phyloP scores from a whole-genome alignment of 2,329 filamentous ascomycete species.

The Aspergillus alliaceus region DNA sequence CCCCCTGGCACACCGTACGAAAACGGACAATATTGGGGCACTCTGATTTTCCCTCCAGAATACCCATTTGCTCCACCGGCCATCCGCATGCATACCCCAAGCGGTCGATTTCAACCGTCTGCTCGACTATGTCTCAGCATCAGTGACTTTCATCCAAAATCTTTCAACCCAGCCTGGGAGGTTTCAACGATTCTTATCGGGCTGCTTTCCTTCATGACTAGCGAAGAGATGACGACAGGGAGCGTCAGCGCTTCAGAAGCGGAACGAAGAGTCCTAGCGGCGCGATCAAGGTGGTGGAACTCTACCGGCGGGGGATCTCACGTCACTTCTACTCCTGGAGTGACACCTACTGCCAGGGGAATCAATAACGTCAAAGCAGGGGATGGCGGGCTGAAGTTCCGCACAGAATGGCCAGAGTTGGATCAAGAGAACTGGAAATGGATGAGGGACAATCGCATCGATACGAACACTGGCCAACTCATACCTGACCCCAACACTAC shows the following conservation, averaged over 20 bases:
- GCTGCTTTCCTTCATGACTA: conserved; percentile 95
- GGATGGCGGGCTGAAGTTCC: conserved; percentile 89
- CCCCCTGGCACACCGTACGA: conserved; percentile 93
- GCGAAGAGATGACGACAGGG: conserved; percentile 97
- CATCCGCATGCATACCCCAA: conserved; percentile 98
- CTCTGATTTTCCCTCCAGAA: conserved; percentile 89
- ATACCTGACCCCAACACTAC: conserved; percentile 55
- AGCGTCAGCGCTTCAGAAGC: conserved; percentile 73
- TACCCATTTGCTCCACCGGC: conserved; percentile 97
- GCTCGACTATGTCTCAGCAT: conserved; percentile 93
- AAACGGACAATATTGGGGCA: conserved; percentile 97
- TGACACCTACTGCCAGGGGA: conserved; percentile 62
- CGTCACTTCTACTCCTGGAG: conserved; percentile 46
- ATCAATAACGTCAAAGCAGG: conserved; percentile 81
- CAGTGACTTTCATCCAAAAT: conserved; percentile 95
- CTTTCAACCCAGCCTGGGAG: conserved; percentile 98
- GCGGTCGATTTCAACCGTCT: conserved; percentile 89
- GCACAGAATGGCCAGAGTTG: conserved; percentile 82
- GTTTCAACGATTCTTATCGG: conserved; percentile 95
- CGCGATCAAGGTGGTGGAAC: conserved; percentile 91
- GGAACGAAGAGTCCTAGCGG: conserved; percentile 76
- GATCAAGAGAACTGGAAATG: conserved; percentile 88
- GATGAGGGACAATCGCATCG: conserved; percentile 82
- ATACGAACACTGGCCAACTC: conserved; percentile 70
- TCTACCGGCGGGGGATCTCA: conserved; percentile 83